A percentile compares a stretch with the other conserved stretches of the same genome.
These are phyloP conservation scores for Cokeromyces recurvatus DNA, from an alignment of 371 early-diverging fungal species.

Conservation along the genomic window DNA sequence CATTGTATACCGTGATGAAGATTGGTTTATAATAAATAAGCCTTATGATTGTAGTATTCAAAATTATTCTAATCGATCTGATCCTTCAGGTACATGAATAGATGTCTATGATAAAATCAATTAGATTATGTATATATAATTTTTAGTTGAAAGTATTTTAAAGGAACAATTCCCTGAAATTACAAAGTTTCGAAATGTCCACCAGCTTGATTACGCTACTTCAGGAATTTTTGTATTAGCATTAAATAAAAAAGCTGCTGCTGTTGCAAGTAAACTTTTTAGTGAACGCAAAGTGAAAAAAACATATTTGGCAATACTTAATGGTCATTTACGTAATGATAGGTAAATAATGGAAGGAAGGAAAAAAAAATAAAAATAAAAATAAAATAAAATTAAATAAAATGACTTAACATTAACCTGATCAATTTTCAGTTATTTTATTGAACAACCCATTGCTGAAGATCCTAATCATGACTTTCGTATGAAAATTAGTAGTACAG, in stretches of 20 bases:
- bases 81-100: constrained; percentile 20
- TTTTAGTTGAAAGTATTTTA: constrained; percentile 17
- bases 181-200: constrained; percentile 30
- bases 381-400: no score
- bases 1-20: constrained; percentile 14
- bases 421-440: constrained; percentile 2
- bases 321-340: constrained; percentile 31
- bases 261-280: constrained; percentile 29
- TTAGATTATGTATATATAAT: background rate
- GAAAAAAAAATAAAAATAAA: background rate
- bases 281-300: constrained; percentile 33
- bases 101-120: no score
- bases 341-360: constrained; percentile 9
- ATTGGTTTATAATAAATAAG: constrained; percentile 24
- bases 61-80: constrained; percentile 6
- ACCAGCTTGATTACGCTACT: constrained; percentile 41
- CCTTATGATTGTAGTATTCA: constrained; percentile 29
- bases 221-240: constrained; percentile 39
- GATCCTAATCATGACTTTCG: constrained; percentile 35
- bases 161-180: constrained; percentile 19
- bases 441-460: constrained; percentile 31
- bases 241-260: constrained; percentile 30
- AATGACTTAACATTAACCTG: no score
- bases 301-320: constrained; percentile 42
- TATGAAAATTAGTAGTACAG: constrained; percentile 27